Base-by-base conservation (phyloP, 805 yeast genomes). In the Torulaspora franciscae region DNA sequence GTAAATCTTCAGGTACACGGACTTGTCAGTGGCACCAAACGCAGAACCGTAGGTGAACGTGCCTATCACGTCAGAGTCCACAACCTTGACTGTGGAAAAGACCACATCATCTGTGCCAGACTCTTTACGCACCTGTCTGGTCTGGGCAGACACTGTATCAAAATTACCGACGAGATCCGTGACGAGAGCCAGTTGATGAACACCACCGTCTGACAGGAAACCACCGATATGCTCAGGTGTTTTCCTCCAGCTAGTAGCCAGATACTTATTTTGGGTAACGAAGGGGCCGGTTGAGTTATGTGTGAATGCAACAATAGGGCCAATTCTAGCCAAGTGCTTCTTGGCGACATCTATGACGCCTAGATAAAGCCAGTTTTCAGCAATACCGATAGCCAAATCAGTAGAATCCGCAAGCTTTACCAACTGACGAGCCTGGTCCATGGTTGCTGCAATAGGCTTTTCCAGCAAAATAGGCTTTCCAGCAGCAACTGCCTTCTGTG, bases 181-280 rank as follows among this genome's bases (percentile, higher is more conserved):
- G 52, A 90, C 74, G 30, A 88, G 69, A 2, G 96, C 96, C 64
- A 90, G 70, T 66, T 90, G 97, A 67, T 91, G 98, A 19, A 91
- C 98, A 62, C 97, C 98, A 59, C 96, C 97, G 59, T 91, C 98
- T 47, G 91, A 82, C 57, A 91, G 71, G 67, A 73, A 90, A 0
- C 97, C 97, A 43, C 98, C 98, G 54, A 89, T 77, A 62, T 91
- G 97, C 65, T 87, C 82, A 26, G 98, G 97, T 38, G 81, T 73
- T 62, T 76, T 79, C 74, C 97, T 83, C 98, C 98, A 91, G 11
- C 81, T 44, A 1, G 97, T 90, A 17, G 69, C 64, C 48, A 80
- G 61, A 59, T 84, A 85, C 59, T 82, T 78, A 67, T 76, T 80
- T 45, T 68, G 57, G 25, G 69, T 70, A 52, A 77, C 74, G 71